Evolutionary conservation across 805 yeast genomes (phyloP), one percentile per base, ranked within the genome.

Genomic region (Candida railenensis): DNA sequence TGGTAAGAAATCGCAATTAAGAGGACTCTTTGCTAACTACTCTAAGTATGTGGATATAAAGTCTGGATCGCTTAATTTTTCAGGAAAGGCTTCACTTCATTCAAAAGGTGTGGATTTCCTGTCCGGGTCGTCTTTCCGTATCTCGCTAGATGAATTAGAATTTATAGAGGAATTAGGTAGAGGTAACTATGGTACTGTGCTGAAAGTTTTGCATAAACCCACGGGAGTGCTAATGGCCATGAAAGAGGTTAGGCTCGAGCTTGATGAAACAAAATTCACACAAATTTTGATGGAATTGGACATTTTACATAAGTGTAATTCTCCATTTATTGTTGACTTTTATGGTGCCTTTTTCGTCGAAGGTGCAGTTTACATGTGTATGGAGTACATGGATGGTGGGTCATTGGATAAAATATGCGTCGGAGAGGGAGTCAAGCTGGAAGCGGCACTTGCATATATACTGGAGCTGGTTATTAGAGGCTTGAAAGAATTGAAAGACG

Each of bases 301-400:
- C 58, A 86, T 94, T 44, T 76, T 94, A 53, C 98, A 94, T 68
- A 87, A 86, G 57, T 94, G 98, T 69, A 80, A 81, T 53, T 85
- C 95, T 14, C 95, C 94, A 2, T 89, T 82, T 63, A 91, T 94
- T 61, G 97, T 94, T 36, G 97, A 92, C 58, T 94, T 94, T 58
- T 94, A 88, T 61, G 99, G 99, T 37, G 99, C 99, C 1, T 92
- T 92, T 61, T 94, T 92, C 61, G 89, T 89, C 28, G 99, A 94
- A 67, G 97, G 97, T 40, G 96, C 97, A 0, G 99, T 92, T 22
- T 94, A 91, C 68, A 89, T 92, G 89, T 94, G 98, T 69, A 92
- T 92, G 80, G 99, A 92, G 68, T 89, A 83, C 64, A 92, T 92
- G 99, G 95, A 89, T 64, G 97, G 96, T 41, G 96, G 97, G 0